phyloP scores from a whole-genome alignment of 805 yeast genomes.

The Saturnispora serradocipensis region DNA sequence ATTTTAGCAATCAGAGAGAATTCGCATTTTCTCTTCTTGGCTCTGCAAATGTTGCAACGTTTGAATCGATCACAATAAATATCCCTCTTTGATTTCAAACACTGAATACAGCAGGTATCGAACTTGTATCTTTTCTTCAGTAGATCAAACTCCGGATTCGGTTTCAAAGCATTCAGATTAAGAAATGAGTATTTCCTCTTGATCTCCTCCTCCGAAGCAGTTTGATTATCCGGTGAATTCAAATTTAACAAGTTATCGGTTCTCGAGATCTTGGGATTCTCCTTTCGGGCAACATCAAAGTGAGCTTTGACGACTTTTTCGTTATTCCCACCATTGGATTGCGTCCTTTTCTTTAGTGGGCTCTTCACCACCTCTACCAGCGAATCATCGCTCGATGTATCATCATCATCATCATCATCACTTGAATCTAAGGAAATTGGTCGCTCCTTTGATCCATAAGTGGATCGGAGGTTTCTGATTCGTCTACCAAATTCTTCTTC shows the following conservation, averaged over 20 bases:
- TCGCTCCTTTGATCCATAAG: not conserved
- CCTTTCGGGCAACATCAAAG: not conserved
- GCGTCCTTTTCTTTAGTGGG: not conserved
- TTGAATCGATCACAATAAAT: constrained; percentile 9
- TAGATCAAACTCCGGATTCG: constrained; percentile 2
- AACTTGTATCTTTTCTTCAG: constrained; percentile 22
- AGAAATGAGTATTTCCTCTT: not conserved
- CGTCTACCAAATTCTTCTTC: not conserved
- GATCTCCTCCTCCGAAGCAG: not conserved
- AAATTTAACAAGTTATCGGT: not conserved
- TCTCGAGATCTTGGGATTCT: not conserved
- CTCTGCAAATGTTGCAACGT: constrained; percentile 12
- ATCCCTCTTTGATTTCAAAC: constrained; percentile 5
- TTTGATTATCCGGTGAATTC: not conserved
- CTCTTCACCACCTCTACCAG: not conserved
- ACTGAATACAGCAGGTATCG: constrained; percentile 10
- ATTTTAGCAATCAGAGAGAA: constrained; percentile 10
- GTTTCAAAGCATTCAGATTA: not conserved
- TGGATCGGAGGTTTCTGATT: constrained; percentile 1
- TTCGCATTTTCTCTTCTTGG: constrained; percentile 7
- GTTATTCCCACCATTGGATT: not conserved
- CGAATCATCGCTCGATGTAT: not conserved
- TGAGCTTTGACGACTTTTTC: not conserved
- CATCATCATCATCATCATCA: not conserved
- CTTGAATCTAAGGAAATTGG: constrained; percentile 3